phyloP scores from a whole-genome alignment of 2,329 filamentous ascomycete genomes.

The Septoria linicola region DNA sequence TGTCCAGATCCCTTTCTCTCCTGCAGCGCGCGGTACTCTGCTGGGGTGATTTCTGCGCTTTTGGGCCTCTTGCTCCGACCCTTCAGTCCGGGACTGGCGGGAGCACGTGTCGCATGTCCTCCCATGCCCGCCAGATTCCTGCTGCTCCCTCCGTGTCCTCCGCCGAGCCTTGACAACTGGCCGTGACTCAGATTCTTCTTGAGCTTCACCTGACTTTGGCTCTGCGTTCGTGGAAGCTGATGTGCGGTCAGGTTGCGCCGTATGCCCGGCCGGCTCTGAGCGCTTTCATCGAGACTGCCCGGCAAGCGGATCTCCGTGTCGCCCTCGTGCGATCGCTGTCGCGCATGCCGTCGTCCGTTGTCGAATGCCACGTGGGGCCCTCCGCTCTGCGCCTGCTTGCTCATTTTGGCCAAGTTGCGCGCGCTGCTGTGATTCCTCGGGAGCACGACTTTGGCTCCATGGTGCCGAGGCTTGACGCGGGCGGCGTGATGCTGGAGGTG shows the following conservation, averaged over 20 bases:
- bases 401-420: constrained; percentile 35
- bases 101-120: constrained; percentile 24
- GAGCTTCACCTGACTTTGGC: constrained; percentile 34
- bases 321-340: constrained; percentile 34
- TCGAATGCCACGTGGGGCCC: constrained; percentile 16
- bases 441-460: constrained; percentile 33
- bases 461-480: constrained; percentile 27
- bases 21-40: constrained; percentile 8
- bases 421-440: constrained; percentile 37
- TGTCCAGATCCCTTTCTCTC: constrained; percentile 13
- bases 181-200: constrained; percentile 47
- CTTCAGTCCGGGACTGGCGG: constrained; percentile 33
- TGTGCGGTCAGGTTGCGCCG: constrained; percentile 35
- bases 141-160: constrained; percentile 32
- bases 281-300: constrained; percentile 35
- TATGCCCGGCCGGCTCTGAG: constrained; percentile 28
- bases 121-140: constrained; percentile 39
- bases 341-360: constrained; percentile 29
- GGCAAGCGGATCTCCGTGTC: constrained; percentile 39
- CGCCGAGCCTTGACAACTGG: constrained; percentile 44
- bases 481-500: constrained; percentile 30
- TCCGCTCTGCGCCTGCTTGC: constrained; percentile 13
- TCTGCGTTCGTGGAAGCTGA: constrained; percentile 34
- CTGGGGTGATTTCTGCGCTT: constrained; percentile 30
- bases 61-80: constrained; percentile 34